phyloP scores from a whole-genome alignment of 2,329 filamentous ascomycete genomes.

The Alternaria metachromatica region DNA sequence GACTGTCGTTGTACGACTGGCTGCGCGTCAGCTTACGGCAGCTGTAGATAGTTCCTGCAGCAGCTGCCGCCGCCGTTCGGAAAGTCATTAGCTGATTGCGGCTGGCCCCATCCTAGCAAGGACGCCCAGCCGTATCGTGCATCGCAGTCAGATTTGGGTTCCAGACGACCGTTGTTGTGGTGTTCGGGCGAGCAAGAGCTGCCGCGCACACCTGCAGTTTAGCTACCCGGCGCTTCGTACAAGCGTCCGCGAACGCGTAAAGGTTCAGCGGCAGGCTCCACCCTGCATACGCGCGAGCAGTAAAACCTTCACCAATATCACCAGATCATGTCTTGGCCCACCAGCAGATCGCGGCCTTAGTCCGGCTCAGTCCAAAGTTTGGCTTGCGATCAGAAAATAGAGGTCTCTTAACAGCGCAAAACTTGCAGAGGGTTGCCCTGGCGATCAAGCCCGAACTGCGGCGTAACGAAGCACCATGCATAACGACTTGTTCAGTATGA shows the following conservation, averaged over 20 bases:
- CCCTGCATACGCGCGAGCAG: neutral
- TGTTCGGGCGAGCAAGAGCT: neutral
- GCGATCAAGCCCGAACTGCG: neutral
- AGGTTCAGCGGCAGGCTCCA: neutral
- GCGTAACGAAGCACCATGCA: neutral
- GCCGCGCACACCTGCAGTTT: neutral
- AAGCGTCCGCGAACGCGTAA: neutral
- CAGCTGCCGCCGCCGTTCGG: conserved; percentile 25
- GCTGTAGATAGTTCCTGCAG: conserved; percentile 34
- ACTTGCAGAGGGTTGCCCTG: neutral
- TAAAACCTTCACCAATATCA: neutral
- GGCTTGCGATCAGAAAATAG: neutral
- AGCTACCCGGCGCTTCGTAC: neutral
- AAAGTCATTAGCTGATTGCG: conserved; percentile 17
- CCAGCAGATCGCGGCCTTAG: neutral
- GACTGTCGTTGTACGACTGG: neutral
- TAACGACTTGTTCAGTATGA: neutral
- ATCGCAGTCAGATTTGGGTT: neutral
- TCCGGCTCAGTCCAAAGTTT: neutral
- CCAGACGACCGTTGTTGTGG: neutral
- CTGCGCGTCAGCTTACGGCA: neutral
- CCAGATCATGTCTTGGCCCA: neutral
- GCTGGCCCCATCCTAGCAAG: conserved; percentile 5
- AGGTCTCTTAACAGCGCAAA: neutral
- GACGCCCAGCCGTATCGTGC: neutral